Percentiles rank a stretch among this genome's conserved stretches.
These are phyloP conservation scores for Phaeophleospora eucalypticola DNA, from an alignment of 2,329 filamentous ascomycete genomes.

Conservation along the genomic window DNA sequence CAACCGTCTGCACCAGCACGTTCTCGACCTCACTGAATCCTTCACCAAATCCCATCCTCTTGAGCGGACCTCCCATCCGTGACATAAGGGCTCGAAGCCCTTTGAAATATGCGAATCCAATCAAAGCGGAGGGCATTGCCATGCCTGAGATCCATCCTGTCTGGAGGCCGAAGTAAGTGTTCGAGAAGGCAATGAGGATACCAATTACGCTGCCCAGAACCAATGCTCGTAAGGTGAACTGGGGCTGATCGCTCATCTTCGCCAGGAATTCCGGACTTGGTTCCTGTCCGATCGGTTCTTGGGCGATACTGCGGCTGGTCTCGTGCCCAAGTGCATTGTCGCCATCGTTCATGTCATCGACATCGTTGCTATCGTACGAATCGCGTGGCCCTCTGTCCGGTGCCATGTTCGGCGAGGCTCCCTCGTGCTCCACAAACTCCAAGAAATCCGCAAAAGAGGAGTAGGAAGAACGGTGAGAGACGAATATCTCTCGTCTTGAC, in stretches of 20 bases:
- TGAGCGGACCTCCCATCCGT: slow-evolving; percentile 39
- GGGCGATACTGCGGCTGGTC: slow-evolving; percentile 19
- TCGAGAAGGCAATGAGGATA: slow-evolving; percentile 88
- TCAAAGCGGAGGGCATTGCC: slow-evolving; percentile 92
- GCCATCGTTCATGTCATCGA: slow-evolving; percentile 6
- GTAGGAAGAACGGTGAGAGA: not conserved
- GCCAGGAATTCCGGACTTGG: slow-evolving; percentile 27
- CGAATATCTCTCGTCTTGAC: not conserved
- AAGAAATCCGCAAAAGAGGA: not conserved
- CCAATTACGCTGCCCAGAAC: slow-evolving; percentile 78
- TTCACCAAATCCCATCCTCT: slow-evolving; percentile 25
- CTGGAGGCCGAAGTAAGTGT: slow-evolving; percentile 98
- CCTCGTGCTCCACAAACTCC: not conserved
- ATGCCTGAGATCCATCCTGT: slow-evolving; percentile 81
- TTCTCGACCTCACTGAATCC: slow-evolving; percentile 96
- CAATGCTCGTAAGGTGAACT: slow-evolving; percentile 79
- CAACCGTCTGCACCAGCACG: slow-evolving; percentile 92
- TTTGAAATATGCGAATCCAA: slow-evolving; percentile 93
- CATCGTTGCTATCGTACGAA: slow-evolving; percentile 2
- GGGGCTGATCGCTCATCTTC: slow-evolving; percentile 38
- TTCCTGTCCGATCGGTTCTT: slow-evolving; percentile 29
- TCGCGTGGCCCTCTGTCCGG: slow-evolving; percentile 30
- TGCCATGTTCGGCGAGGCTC: slow-evolving; percentile 25
- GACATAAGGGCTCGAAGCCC: slow-evolving; percentile 66
- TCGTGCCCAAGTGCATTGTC: slow-evolving; percentile 17